Percentiles rank a stretch among this genome's conserved stretches.
Conservation (phyloP, 495 filamentous ascomycete genomes). For the Neurospora tetraspora region DNA sequence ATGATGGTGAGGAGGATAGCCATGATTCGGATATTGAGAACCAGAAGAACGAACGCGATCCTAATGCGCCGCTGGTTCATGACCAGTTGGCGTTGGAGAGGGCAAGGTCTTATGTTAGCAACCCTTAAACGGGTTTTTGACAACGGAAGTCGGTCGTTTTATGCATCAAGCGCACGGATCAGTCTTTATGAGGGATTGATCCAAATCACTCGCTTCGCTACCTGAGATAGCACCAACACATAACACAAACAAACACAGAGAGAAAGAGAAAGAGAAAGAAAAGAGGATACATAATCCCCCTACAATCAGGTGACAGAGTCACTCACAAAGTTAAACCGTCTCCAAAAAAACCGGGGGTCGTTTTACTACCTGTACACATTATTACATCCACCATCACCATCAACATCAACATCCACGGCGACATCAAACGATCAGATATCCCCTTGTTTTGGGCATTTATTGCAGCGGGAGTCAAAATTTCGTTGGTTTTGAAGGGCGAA, state of each 20-base stretch:
- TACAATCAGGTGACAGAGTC: background rate
- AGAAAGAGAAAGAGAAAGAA: background rate
- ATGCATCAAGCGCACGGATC: background rate
- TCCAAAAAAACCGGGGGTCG: no score
- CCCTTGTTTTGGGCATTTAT: background rate
- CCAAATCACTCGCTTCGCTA: background rate
- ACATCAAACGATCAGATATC: background rate
- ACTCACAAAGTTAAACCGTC: no score
- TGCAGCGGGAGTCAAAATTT: background rate
- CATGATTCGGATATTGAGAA: conserved; percentile 11
- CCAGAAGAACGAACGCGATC: conserved; percentile 17
- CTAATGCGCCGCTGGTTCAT: conserved; percentile 11
- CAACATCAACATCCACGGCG: background rate
- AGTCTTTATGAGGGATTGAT: background rate
- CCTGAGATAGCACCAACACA: background rate
- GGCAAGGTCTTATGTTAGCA: conserved; percentile 33
- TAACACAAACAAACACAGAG: background rate
- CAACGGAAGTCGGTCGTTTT: background rate
- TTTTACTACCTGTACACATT: no score
- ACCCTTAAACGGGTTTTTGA: conserved; percentile 23
- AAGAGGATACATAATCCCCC: background rate
- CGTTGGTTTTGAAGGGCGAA: background rate
- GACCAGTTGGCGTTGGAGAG: conserved; percentile 27
- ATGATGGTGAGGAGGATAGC: conserved; percentile 18
- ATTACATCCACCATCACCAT: background rate